Conservation (phyloP, 1,284 basidiomycete species). For the Trametes versicolor region DNA sequence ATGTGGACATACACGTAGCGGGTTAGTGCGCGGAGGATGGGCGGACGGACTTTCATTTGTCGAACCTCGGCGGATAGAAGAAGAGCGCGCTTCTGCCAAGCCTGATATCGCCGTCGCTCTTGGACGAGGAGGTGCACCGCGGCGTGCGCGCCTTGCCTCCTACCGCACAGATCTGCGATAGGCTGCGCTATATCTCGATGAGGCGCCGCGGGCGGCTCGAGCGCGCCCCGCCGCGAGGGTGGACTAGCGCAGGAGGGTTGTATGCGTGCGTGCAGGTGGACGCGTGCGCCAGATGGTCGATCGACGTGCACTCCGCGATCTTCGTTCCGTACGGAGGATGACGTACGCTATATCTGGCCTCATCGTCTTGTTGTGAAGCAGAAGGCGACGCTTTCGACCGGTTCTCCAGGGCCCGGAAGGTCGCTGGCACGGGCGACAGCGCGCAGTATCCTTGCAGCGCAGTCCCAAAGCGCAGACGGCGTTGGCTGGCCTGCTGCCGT, state of each 20-base stretch:
- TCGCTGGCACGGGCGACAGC: background rate
- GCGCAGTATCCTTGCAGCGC: background rate
- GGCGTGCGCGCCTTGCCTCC: background rate
- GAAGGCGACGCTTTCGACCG: slow-evolving; percentile 3
- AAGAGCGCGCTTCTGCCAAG: slow-evolving; percentile 34
- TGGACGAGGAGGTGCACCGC: background rate
- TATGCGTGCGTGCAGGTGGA: slow-evolving; percentile 6
- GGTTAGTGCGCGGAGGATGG: background rate
- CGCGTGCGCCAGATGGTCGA: slow-evolving; percentile 16
- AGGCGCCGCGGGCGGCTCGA: slow-evolving; percentile 4
- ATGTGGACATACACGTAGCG: background rate
- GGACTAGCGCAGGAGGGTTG: background rate
- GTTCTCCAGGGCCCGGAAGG: background rate
- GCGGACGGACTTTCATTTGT: slow-evolving; percentile 36
- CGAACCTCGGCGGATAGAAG: slow-evolving; percentile 37
- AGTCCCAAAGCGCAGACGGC: background rate
- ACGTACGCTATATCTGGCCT: slow-evolving; percentile 22
- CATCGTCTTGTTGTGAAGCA: slow-evolving; percentile 12
- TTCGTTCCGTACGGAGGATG: slow-evolving; percentile 24
- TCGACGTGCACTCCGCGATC: slow-evolving; percentile 25
- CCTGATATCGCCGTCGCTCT: slow-evolving; percentile 25
- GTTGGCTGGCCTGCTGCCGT: background rate
- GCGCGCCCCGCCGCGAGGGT: background rate
- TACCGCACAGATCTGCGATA: slow-evolving; percentile 2
- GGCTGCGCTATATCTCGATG: slow-evolving; percentile 4